Evolutionary conservation across 148 eudicot species (phyloP).

Genomic region (Beta vulgaris): DNA sequence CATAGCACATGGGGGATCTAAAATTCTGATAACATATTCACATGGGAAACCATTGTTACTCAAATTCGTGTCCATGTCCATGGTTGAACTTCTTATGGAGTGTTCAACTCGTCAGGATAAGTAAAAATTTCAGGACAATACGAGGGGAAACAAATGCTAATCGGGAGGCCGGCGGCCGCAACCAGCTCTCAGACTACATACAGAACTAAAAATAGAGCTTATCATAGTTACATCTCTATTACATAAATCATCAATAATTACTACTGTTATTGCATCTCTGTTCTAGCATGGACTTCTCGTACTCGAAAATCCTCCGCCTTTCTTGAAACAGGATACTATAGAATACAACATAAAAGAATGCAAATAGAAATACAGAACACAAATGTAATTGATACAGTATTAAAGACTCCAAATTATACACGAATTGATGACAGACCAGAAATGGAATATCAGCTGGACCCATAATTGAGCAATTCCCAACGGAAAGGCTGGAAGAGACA

Average conservation of each 20-base stretch:
- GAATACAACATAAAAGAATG: not conserved
- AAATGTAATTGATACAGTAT: slow-evolving; percentile 4
- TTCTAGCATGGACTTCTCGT: slow-evolving; percentile 7
- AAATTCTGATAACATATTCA: no score
- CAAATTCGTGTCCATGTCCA: no score
- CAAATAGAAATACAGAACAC: slow-evolving; percentile 6
- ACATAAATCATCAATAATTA: not conserved
- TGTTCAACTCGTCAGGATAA: no score
- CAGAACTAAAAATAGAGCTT: not conserved
- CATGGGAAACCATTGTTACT: no score
- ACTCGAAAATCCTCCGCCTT: not conserved
- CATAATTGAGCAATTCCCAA: slow-evolving; percentile 68
- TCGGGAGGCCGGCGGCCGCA: no score
- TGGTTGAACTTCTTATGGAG: no score
- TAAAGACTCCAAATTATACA: not conserved
- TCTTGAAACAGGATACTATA: not conserved
- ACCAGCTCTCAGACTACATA: no score
- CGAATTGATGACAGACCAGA: not conserved
- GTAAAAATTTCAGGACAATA: no score
- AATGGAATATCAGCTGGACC: slow-evolving; percentile 32
- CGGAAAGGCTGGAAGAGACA: slow-evolving; percentile 63
- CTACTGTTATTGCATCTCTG: not conserved
- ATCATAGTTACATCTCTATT: not conserved
- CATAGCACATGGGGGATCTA: no score
- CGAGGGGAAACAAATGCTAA: no score